phyloP scores from a whole-genome alignment of 1,284 basidiomycete genomes.

The Malassezia yamatoensis region DNA sequence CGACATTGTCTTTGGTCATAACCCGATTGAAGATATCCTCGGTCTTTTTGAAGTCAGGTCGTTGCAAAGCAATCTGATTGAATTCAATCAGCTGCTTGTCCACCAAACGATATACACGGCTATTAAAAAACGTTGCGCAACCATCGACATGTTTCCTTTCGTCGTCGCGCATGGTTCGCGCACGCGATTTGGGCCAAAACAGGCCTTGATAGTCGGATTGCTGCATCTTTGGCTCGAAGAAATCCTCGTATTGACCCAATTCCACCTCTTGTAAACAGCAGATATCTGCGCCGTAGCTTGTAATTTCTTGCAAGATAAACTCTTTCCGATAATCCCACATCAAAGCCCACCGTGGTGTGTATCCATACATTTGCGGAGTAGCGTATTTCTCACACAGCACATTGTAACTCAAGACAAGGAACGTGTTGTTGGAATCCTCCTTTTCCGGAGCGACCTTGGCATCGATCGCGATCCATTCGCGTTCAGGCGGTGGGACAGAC shows the following conservation, averaged over 20 bases:
- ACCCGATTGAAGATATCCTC: conserved; percentile 99
- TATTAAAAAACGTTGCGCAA: conserved; percentile 92
- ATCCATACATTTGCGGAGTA: conserved; percentile 82
- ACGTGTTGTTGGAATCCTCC: conserved; percentile 52
- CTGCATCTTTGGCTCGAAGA: conserved; percentile 67
- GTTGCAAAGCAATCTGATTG: conserved; percentile 81
- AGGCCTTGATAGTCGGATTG: conserved; percentile 80
- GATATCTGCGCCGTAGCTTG: conserved; percentile 75
- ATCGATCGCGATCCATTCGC: conserved; percentile 69
- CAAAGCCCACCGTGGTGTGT: conserved; percentile 92
- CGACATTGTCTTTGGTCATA: conserved; percentile 88
- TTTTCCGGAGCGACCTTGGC: conserved; percentile 55
- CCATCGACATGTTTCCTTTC: conserved; percentile 86
- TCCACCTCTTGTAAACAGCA: conserved; percentile 87
- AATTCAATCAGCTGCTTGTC: conserved; percentile 93
- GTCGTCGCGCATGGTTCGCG: conserved; percentile 80
- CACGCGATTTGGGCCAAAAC: conserved; percentile 85
- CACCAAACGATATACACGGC: conserved; percentile 72
- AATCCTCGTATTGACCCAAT: conserved; percentile 84
- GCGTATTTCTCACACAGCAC: conserved; percentile 88
- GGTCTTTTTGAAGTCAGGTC: conserved; percentile 91
- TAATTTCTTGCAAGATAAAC: conserved; percentile 75
- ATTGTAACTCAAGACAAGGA: conserved; percentile 82
- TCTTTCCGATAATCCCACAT: conserved; percentile 90
- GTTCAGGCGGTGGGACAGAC: conserved; percentile 69